These are phyloP conservation scores for Ceratobasidium sp. DNA, from an alignment of 1,284 basidiomycete genomes.

Conservation along the genomic window DNA sequence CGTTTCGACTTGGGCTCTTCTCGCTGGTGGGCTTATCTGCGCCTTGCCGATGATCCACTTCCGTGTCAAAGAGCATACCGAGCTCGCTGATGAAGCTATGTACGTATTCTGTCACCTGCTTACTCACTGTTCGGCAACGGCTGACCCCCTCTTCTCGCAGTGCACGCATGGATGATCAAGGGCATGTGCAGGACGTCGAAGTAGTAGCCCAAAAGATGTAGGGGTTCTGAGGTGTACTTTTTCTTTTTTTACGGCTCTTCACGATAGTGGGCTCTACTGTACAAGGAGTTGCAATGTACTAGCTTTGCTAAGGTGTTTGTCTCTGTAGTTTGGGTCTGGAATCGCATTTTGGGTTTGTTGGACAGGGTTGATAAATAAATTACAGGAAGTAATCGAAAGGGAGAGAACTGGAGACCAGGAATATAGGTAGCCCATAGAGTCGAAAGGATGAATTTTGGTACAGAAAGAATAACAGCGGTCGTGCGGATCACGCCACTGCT, in stretches of 20 bases:
- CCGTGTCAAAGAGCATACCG: slow-evolving; percentile 67
- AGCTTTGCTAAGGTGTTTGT: slow-evolving; percentile 1
- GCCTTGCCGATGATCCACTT: slow-evolving; percentile 68
- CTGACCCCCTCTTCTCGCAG: slow-evolving; percentile 11
- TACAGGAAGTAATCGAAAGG: too few relatives aligned
- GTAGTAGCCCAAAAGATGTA: slow-evolving; percentile 43
- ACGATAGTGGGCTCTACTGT: background rate
- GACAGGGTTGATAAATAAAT: too few relatives aligned
- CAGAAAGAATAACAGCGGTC: too few relatives aligned
- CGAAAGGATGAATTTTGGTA: too few relatives aligned
- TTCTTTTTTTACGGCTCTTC: slow-evolving; percentile 8
- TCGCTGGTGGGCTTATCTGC: slow-evolving; percentile 65
- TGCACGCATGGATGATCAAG: slow-evolving; percentile 47
- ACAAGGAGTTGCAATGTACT: background rate
- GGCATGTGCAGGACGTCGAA: slow-evolving; percentile 44
- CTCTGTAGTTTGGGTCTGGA: too few relatives aligned
- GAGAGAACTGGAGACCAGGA: too few relatives aligned
- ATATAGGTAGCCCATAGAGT: too few relatives aligned
- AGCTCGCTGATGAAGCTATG: slow-evolving; percentile 60
- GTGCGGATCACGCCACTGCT: too few relatives aligned
- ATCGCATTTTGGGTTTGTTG: too few relatives aligned
- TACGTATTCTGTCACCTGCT: slow-evolving; percentile 27
- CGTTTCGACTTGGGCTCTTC: slow-evolving; percentile 67
- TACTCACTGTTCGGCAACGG: slow-evolving; percentile 6
- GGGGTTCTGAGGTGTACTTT: background rate